phyloP scores from a whole-genome alignment of 2,329 filamentous ascomycete genomes.

The Cladobotryum protrusum region DNA sequence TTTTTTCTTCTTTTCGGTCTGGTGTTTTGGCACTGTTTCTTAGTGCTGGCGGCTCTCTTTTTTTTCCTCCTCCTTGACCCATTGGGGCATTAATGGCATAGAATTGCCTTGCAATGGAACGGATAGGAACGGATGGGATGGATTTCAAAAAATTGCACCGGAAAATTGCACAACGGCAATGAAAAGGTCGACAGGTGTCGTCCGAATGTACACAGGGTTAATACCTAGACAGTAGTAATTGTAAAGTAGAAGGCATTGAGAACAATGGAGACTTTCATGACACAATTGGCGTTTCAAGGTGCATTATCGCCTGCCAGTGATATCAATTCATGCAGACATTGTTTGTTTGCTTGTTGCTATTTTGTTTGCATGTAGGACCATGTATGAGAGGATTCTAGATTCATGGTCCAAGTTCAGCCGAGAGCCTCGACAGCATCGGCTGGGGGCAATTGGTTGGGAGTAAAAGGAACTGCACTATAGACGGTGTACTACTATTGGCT shows the following conservation, averaged over 20 bases:
- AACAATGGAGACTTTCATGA: neutral
- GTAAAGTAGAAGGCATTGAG: neutral
- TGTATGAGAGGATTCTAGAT: too few relatives aligned
- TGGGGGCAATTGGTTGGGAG: too few relatives aligned
- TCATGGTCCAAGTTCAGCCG: too few relatives aligned
- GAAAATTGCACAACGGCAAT: neutral
- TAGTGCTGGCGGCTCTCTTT: neutral
- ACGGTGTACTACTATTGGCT: constrained; percentile 1
- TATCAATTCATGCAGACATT: too few relatives aligned
- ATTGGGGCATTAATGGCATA: neutral
- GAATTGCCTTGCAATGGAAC: neutral
- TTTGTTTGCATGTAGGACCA: too few relatives aligned
- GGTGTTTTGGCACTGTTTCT: neutral
- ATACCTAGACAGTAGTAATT: neutral
- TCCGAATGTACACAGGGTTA: neutral
- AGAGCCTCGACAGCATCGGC: too few relatives aligned
- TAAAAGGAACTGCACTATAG: neutral
- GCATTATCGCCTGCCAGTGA: too few relatives aligned
- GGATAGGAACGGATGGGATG: neutral
- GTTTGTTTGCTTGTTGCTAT: too few relatives aligned
- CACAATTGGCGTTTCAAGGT: too few relatives aligned
- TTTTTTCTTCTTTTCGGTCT: neutral
- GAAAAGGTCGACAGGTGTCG: neutral
- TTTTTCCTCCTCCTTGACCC: neutral
- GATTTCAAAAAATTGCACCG: neutral